Conservation (phyloP, 768 basidiomycete species). For the Vararia minispora region DNA sequence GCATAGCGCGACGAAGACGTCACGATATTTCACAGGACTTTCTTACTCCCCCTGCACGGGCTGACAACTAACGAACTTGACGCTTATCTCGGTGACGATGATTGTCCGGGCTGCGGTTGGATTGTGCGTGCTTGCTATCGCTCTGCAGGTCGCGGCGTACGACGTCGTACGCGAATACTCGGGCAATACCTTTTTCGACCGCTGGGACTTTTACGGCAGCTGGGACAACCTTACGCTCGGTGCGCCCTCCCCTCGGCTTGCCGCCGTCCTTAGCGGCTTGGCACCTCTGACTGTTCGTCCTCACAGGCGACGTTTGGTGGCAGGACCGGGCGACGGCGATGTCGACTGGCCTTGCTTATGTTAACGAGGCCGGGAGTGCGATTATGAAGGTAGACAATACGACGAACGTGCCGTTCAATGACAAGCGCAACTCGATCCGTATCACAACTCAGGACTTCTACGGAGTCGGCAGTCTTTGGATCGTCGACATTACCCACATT, state of each 20-base stretch:
- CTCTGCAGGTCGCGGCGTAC: too few relatives aligned
- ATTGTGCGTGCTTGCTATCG: too few relatives aligned
- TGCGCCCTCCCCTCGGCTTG: constrained; percentile 12
- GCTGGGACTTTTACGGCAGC: constrained; percentile 31
- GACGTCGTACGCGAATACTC: constrained; percentile 27
- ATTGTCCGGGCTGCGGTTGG: too few relatives aligned
- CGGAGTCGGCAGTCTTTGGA: constrained; percentile 33
- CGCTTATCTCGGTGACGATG: too few relatives aligned
- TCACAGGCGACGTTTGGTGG: constrained; percentile 53
- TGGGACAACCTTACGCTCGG: constrained; percentile 31
- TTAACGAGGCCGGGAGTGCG: constrained; percentile 50
- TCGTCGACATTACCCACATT: constrained; percentile 34
- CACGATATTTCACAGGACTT: too few relatives aligned
- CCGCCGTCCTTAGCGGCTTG: not conserved
- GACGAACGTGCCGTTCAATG: constrained; percentile 36
- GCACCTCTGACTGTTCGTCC: not conserved
- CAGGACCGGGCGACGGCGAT: constrained; percentile 36
- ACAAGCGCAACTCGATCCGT: constrained; percentile 46
- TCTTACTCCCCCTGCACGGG: too few relatives aligned
- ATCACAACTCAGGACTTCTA: constrained; percentile 33
- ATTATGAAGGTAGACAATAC: constrained; percentile 69
- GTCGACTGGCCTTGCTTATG: constrained; percentile 40
- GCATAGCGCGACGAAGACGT: too few relatives aligned
- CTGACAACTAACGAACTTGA: too few relatives aligned
- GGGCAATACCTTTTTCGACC: constrained; percentile 31